phyloP scores from a whole-genome alignment of 2,329 filamentous ascomycete species.

The Colletotrichum phormii region DNA sequence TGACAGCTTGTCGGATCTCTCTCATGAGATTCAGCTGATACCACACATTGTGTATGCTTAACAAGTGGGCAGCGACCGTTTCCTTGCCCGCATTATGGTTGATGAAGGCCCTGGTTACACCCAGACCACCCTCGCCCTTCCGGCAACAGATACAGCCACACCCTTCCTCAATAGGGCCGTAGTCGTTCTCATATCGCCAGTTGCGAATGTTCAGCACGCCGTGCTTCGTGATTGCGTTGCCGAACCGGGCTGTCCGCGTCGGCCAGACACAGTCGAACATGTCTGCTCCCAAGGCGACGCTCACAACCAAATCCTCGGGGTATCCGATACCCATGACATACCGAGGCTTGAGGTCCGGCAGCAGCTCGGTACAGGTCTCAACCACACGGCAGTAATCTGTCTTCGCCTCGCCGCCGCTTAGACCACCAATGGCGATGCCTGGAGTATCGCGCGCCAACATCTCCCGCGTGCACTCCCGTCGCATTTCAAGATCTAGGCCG shows the following conservation, averaged over 20 bases:
- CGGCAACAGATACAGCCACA: slow-evolving; percentile 86
- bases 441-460: slow-evolving; percentile 95
- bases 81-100: slow-evolving; percentile 95
- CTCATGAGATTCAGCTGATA: slow-evolving; percentile 90
- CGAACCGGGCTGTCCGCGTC: slow-evolving; percentile 93
- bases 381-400: slow-evolving; percentile 92
- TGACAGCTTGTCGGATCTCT: slow-evolving; percentile 78
- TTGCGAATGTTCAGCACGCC: slow-evolving; percentile 90
- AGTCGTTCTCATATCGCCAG: slow-evolving; percentile 80
- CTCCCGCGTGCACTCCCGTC: slow-evolving; percentile 82
- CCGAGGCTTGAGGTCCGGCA: slow-evolving; percentile 93
- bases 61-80: slow-evolving; percentile 84
- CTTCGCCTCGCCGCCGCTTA: slow-evolving; percentile 96
- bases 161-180: slow-evolving; percentile 83
- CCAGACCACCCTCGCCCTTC: slow-evolving; percentile 75
- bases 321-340: slow-evolving; percentile 99
- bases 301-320: slow-evolving; percentile 94
- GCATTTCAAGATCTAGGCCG: slow-evolving; percentile 88
- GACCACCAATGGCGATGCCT: slow-evolving; percentile 94
- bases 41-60: slow-evolving; percentile 97
- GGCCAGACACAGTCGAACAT: slow-evolving; percentile 99
- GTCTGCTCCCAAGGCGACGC: slow-evolving; percentile 92
- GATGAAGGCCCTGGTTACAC: slow-evolving; percentile 88
- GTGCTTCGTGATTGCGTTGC: slow-evolving; percentile 86
- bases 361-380: slow-evolving; percentile 82